Percentiles rank a stretch among this genome's conserved stretches.
Evolutionary conservation across 768 basidiomycete genomes (phyloP).

Genomic region (Naganishia vishniacii): DNA sequence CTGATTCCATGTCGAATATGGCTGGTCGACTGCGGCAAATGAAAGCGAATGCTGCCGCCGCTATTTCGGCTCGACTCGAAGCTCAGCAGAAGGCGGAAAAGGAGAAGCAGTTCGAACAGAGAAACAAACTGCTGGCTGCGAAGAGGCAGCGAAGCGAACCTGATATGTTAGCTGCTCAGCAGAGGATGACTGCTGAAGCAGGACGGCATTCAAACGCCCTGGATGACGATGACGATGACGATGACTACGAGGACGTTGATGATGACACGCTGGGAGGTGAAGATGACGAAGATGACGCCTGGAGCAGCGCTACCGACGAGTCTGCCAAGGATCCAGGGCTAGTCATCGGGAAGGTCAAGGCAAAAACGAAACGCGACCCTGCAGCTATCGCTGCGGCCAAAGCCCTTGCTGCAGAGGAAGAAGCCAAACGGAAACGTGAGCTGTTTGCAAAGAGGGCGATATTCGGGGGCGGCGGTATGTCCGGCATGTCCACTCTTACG

Average conservation of each 20-base stretch:
- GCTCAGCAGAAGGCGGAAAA: conserved; percentile 32
- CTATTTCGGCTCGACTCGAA: conserved; percentile 28
- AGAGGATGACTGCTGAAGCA: conserved; percentile 1
- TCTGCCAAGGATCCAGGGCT: conserved; percentile 10
- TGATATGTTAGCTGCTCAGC: conserved; percentile 23
- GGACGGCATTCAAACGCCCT: conserved; percentile 17
- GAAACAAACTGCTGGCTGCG: conserved; percentile 31
- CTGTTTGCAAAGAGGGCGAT: conserved; percentile 48
- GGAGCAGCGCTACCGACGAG: conserved; percentile 31
- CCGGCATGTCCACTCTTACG: conserved; percentile 3
- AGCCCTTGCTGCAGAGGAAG: conserved; percentile 24
- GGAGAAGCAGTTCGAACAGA: conserved; percentile 32
- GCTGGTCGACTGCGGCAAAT: conserved; percentile 39
- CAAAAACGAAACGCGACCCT: conserved; percentile 19
- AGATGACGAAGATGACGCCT: conserved; percentile 28
- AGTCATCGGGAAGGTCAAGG: conserved; percentile 8
- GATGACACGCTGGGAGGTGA: conserved; percentile 2
- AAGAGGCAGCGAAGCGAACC: conserved; percentile 29
- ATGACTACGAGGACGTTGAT: conserved; percentile 42
- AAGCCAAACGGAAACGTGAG: conserved; percentile 44
- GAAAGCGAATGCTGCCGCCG: conserved; percentile 43
- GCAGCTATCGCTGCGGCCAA: conserved; percentile 4
- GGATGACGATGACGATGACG: conserved; percentile 36
- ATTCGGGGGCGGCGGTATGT: conserved; percentile 30
- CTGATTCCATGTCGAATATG: conserved; percentile 45